A percentile compares a stretch with the other conserved stretches of the same genome.
These are phyloP conservation scores for Marvania coccoides DNA, from an alignment of 139 green algal species.

Conservation along the genomic window DNA sequence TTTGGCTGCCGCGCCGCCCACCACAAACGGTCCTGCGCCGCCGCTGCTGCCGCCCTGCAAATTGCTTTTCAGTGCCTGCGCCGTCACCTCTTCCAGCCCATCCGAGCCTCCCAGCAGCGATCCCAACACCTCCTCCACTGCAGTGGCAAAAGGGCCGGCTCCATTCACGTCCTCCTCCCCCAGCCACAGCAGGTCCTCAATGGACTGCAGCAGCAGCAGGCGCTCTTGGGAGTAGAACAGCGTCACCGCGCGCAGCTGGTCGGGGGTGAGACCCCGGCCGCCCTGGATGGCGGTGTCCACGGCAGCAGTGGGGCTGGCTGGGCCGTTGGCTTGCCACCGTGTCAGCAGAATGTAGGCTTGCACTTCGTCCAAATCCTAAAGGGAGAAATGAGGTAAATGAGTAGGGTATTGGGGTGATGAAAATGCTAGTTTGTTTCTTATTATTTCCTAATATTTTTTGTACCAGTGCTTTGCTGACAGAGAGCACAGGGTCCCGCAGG, in stretches of 20 bases:
- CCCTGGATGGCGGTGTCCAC: neutral
- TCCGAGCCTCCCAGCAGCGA: constrained; percentile 8
- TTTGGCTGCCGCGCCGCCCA: neutral
- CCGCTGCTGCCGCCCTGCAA: neutral
- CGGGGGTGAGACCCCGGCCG: neutral
- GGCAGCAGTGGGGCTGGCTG: neutral
- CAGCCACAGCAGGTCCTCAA: constrained; percentile 40
- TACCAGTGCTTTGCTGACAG: constrained; percentile 19
- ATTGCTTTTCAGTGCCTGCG: neutral
- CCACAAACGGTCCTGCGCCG: neutral
- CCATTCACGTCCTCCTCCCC: constrained; percentile 36
- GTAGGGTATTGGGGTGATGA: too few species aligned
- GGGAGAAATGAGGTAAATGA: neutral
- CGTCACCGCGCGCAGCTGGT: constrained; percentile 25
- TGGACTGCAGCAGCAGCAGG: constrained; percentile 37
- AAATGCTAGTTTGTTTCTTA: neutral
- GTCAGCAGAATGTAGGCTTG: constrained; percentile 58
- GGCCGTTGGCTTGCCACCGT: constrained; percentile 26
- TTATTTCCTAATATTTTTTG: constrained; percentile 1
- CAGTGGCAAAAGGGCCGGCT: constrained; percentile 12
- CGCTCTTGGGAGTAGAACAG: constrained; percentile 44
- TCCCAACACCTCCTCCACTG: constrained; percentile 36
- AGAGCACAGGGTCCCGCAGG: constrained; percentile 1
- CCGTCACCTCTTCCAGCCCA: constrained; percentile 15
- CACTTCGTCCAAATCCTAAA: constrained; percentile 55